Evolutionary conservation across 495 filamentous ascomycete species (phyloP), one percentile per base, ranked within the genome.

Genomic region (Articulospora tetracladia): DNA sequence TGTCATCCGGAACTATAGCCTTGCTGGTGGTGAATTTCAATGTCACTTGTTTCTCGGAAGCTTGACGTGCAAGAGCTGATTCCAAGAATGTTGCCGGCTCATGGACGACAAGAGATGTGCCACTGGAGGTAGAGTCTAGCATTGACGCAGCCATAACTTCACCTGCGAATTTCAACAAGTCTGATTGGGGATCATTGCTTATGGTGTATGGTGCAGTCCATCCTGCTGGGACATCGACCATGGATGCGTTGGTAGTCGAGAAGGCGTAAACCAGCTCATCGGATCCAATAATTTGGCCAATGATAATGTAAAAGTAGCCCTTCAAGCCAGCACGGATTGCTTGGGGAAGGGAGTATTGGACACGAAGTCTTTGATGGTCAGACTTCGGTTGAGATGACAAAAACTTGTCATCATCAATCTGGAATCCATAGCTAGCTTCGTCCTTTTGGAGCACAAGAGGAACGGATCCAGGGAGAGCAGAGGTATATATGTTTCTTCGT

Each of bases 181-280:
- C 4, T 6, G 17, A 17, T 6, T 4, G 4, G 6, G 4, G 20
- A 17, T 47, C 41, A 3, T 19, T 17, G 4, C 4, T 6, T 17
- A 57, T 20, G 4, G 51, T 19, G 19, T 2, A 24, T 19, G 41
- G 20, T 25, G 53, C n/a, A 13, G 30, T 25, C 27, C 22, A 44
- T 1, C n/a, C 22, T 23, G 26, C 12, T 4, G 60, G 53, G 17
- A 62, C 44, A 12, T 12, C 26, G 41, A 57, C 27, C 11, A 27
- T 2, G 13, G 60, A 62, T 57, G 19, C 23, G 2, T 30, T 13
- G 1, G 8, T 44, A 1, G 27, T 17, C 2, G 39, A 39, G 7
- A 62, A 47, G 24, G 60, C 53, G 15, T 57, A 24, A 17, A 62
- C 39, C 13, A 23, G 26, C 28, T 57, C 30, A 2, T 25, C 13